A percentile compares a stretch with the other conserved stretches of the same genome.
Evolutionary conservation across 768 basidiomycete species (phyloP).

Genomic region (Kondoa subrosea): DNA sequence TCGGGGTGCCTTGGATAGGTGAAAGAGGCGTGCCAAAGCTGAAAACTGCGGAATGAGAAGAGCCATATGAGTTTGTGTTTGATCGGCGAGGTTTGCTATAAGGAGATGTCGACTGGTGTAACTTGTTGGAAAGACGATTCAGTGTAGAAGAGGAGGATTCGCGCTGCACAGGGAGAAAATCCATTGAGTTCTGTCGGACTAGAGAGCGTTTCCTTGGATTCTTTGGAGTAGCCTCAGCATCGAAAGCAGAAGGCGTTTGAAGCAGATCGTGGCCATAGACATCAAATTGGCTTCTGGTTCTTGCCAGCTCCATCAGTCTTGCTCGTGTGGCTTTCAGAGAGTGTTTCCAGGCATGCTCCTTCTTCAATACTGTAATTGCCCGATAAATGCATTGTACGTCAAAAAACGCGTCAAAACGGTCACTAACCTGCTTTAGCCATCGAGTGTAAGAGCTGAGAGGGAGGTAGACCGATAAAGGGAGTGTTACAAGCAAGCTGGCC

Average conservation of each 20-base stretch:
- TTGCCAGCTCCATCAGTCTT: neutral
- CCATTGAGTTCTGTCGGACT: neutral
- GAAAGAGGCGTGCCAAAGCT: neutral
- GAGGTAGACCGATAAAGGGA: neutral
- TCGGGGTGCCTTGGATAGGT: neutral
- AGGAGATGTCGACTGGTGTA: neutral
- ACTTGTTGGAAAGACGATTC: neutral
- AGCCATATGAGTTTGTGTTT: neutral
- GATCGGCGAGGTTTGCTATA: neutral
- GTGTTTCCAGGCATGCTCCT: neutral
- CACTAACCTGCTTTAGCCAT: neutral
- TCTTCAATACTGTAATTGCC: neutral
- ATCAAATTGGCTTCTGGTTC: neutral
- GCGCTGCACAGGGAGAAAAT: neutral
- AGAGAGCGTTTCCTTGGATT: neutral
- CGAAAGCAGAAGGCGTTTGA: neutral
- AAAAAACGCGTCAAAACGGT: neutral
- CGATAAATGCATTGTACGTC: neutral
- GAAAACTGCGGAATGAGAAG: neutral
- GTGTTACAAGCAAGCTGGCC: neutral
- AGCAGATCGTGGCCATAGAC: neutral
- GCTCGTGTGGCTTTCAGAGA: neutral
- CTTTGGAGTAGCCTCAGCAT: neutral
- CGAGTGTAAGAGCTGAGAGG: neutral
- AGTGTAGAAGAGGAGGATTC: neutral